These are phyloP conservation scores for Setomelanomma holmii DNA, from an alignment of 2,329 filamentous ascomycete species.

Conservation along the genomic window DNA sequence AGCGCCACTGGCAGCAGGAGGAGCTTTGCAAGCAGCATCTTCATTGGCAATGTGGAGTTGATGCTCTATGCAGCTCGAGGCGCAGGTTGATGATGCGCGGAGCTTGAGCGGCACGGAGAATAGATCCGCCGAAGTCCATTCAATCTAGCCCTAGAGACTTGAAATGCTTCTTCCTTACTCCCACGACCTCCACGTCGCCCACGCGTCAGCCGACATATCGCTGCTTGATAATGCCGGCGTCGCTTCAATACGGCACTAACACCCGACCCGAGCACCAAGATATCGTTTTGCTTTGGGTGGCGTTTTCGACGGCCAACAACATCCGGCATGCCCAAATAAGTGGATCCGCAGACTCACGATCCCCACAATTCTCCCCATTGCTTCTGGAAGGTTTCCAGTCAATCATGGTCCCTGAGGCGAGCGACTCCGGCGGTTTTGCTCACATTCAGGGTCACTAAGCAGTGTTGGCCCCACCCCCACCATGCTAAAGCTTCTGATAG, in stretches of 20 bases:
- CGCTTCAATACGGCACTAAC: slow-evolving; percentile 1
- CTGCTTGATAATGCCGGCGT: slow-evolving; percentile 9
- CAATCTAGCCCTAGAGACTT: slow-evolving; percentile 2
- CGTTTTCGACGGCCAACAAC: slow-evolving; percentile 27
- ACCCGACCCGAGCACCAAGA: slow-evolving; percentile 9
- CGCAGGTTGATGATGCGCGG: slow-evolving; percentile 7
- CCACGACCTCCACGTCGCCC: not conserved
- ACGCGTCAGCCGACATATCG: not conserved
- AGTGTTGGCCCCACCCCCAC: slow-evolving; percentile 42
- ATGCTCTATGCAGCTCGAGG: slow-evolving; percentile 6
- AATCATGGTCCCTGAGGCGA: slow-evolving; percentile 21
- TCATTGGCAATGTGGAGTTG: slow-evolving; percentile 16
- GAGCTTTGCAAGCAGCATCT: slow-evolving; percentile 47
- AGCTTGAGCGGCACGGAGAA: slow-evolving; percentile 20
- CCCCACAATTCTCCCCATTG: slow-evolving; percentile 32
- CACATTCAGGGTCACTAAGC: slow-evolving; percentile 28
- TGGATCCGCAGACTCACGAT: slow-evolving; percentile 40
- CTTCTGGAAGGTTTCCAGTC: slow-evolving; percentile 27
- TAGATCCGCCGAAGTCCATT: slow-evolving; percentile 20
- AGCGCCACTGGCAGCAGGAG: slow-evolving; percentile 48
- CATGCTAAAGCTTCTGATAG: slow-evolving; percentile 33
- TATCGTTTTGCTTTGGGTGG: slow-evolving; percentile 27
- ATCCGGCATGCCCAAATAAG: slow-evolving; percentile 36
- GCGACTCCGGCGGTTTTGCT: slow-evolving; percentile 22
- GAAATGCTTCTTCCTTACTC: not conserved